phyloP scores from a whole-genome alignment of 225 moss, liverwort and hornwort species.

The Marchantia polymorpha region DNA sequence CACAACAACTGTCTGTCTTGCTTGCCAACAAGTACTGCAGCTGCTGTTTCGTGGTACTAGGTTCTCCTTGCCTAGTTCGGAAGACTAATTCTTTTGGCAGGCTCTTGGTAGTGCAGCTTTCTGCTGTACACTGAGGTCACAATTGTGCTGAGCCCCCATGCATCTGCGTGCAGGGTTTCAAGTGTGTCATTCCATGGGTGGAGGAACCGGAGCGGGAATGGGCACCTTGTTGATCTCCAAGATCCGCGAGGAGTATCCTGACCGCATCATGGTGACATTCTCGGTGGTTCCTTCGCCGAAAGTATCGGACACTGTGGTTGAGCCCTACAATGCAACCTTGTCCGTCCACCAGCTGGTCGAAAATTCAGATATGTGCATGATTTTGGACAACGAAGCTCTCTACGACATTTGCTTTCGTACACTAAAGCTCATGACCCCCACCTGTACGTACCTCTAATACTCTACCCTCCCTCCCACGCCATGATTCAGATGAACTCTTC shows the following conservation, averaged over 20 bases:
- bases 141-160: neutral
- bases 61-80: neutral
- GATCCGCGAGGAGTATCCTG: conserved; percentile 35
- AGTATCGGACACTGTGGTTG: conserved; percentile 33
- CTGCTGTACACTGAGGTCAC: neutral
- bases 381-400: conserved; percentile 37
- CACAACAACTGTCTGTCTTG: neutral
- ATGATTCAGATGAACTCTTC: neutral
- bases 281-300: conserved; percentile 33
- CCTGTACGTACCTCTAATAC: conserved; percentile 9
- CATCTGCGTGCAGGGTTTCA: conserved; percentile 25
- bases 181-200: conserved; percentile 36
- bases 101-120: neutral
- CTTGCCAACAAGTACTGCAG: neutral
- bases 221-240: conserved; percentile 34
- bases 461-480: neutral
- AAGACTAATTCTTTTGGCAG: neutral
- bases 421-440: conserved; percentile 31
- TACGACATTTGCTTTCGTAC: conserved; percentile 39
- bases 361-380: conserved; percentile 35
- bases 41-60: too few species aligned
- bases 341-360: conserved; percentile 36
- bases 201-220: conserved; percentile 35
- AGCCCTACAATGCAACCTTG: conserved; percentile 31
- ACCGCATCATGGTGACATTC: conserved; percentile 31